Conservation (phyloP, 352 stramenopile species). For the Phytophthora pistaciae region DNA sequence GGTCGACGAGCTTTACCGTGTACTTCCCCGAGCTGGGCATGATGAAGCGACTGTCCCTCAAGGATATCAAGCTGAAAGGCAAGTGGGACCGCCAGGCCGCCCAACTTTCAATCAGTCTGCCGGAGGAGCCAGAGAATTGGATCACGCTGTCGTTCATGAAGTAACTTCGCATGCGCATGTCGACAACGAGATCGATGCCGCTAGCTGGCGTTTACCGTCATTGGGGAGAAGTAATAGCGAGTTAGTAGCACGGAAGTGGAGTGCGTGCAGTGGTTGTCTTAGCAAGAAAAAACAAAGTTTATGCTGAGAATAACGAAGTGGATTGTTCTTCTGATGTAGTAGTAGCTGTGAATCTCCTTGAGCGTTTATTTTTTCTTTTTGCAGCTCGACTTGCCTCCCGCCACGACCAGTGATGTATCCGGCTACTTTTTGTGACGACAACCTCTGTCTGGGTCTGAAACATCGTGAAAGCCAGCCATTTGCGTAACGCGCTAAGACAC, state of each 20-base stretch:
- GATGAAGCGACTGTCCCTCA: conserved; percentile 61
- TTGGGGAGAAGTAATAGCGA: conserved; percentile 23
- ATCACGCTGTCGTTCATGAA: conserved; percentile 59
- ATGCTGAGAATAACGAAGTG: too few relatives aligned
- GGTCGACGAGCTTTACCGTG: conserved; percentile 67
- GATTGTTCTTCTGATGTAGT: too few relatives aligned
- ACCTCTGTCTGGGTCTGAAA: too few relatives aligned
- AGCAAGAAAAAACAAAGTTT: too few relatives aligned
- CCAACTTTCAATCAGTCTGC: conserved; percentile 42
- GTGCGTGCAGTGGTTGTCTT: too few relatives aligned
- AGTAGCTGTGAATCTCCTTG: too few relatives aligned
- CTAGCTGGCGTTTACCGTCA: conserved; percentile 52
- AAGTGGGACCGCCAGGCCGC: conserved; percentile 47
- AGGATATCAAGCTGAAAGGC: conserved; percentile 40
- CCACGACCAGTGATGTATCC: too few relatives aligned
- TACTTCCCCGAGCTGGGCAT: conserved; percentile 66
- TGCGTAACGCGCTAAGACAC: too few relatives aligned
- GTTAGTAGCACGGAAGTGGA: too few relatives aligned
- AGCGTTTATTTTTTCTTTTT: neutral
- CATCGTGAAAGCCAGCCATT: too few relatives aligned
- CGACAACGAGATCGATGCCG: conserved; percentile 55
- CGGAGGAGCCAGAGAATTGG: neutral
- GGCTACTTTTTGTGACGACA: too few relatives aligned
- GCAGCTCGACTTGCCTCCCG: neutral
- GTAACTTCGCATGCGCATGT: conserved; percentile 53